Percentiles rank a stretch among this genome's conserved stretches.
Conservation (phyloP, 2,329 filamentous ascomycete genomes). For the Rutstroemia sp. region DNA sequence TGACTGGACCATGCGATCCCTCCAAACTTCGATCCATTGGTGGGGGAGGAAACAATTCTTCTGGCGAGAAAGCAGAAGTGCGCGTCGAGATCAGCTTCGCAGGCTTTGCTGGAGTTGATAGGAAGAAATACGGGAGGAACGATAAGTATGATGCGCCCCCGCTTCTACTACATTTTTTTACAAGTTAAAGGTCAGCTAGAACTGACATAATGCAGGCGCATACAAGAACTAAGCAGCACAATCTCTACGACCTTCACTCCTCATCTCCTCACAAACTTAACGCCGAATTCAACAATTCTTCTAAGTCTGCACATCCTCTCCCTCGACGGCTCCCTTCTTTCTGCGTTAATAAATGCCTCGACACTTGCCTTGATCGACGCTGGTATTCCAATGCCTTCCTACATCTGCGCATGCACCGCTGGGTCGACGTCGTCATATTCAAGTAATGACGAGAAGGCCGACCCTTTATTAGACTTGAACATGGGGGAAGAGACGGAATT, state of each 20-base stretch:
- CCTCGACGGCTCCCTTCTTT: conserved; percentile 83
- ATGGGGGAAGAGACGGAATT: conserved; percentile 77
- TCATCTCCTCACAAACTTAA: conserved; percentile 78
- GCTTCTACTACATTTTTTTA: background rate
- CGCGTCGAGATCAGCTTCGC: conserved; percentile 78
- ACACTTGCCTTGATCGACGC: conserved; percentile 91
- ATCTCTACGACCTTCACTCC: conserved; percentile 70
- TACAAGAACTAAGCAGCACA: conserved; percentile 72
- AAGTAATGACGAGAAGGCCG: conserved; percentile 58
- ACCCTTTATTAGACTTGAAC: conserved; percentile 76
- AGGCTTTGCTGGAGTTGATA: conserved; percentile 80
- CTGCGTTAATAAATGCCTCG: conserved; percentile 82
- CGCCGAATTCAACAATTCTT: conserved; percentile 78
- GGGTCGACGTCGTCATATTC: conserved; percentile 66
- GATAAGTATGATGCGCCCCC: conserved; percentile 59
- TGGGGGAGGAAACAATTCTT: conserved; percentile 33
- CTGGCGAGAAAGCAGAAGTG: conserved; percentile 53
- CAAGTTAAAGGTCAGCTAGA: no score
- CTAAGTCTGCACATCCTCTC: conserved; percentile 82
- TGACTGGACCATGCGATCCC: conserved; percentile 76
- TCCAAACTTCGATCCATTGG: conserved; percentile 29
- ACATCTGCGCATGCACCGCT: conserved; percentile 80
- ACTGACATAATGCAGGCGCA: conserved; percentile 48
- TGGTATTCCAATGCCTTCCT: conserved; percentile 90
- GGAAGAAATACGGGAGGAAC: conserved; percentile 65